These are phyloP conservation scores for Fusarium sp. DNA, from an alignment of 2,329 filamentous ascomycete species.

Conservation along the genomic window DNA sequence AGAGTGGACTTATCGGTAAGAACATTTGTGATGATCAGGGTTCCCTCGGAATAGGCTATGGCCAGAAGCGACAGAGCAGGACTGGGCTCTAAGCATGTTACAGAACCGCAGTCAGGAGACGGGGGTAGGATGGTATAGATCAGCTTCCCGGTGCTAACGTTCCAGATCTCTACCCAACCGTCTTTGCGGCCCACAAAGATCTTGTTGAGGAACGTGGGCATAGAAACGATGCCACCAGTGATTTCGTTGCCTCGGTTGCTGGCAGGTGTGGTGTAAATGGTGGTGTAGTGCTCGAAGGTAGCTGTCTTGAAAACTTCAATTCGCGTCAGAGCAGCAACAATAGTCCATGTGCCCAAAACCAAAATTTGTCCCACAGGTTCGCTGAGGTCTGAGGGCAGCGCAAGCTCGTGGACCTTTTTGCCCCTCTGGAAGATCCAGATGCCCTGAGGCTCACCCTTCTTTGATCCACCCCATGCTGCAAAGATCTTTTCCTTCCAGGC, in stretches of 20 bases:
- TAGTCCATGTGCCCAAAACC: slow-evolving; percentile 90
- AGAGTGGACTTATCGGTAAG: slow-evolving; percentile 78
- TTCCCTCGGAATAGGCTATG: slow-evolving; percentile 84
- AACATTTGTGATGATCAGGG: slow-evolving; percentile 83
- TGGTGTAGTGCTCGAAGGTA: slow-evolving; percentile 90
- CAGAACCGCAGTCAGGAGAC: slow-evolving; percentile 74
- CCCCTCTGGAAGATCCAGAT: slow-evolving; percentile 94
- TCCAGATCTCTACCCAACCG: slow-evolving; percentile 96
- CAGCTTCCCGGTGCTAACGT: slow-evolving; percentile 88
- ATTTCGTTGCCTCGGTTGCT: slow-evolving; percentile 71
- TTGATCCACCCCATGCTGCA: slow-evolving; percentile 83
- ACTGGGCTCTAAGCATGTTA: slow-evolving; percentile 87
- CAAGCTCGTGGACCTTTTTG: slow-evolving; percentile 80
- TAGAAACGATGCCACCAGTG: slow-evolving; percentile 80
- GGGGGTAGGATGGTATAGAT: slow-evolving; percentile 89
- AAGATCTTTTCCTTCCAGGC: slow-evolving; percentile 89
- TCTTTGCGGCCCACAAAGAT: slow-evolving; percentile 88
- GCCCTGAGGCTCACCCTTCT: slow-evolving; percentile 65
- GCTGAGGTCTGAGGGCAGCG: slow-evolving; percentile 69
- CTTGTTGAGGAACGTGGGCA: slow-evolving; percentile 97
- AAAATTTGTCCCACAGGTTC: slow-evolving; percentile 81
- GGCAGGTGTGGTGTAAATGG: slow-evolving; percentile 69
- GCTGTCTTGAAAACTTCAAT: slow-evolving; percentile 90
- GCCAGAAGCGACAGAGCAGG: slow-evolving; percentile 86
- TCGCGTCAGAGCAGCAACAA: slow-evolving; percentile 77